Evolutionary conservation across 179 eudicot species (phyloP).

Genomic region (Nepenthes alata): DNA sequence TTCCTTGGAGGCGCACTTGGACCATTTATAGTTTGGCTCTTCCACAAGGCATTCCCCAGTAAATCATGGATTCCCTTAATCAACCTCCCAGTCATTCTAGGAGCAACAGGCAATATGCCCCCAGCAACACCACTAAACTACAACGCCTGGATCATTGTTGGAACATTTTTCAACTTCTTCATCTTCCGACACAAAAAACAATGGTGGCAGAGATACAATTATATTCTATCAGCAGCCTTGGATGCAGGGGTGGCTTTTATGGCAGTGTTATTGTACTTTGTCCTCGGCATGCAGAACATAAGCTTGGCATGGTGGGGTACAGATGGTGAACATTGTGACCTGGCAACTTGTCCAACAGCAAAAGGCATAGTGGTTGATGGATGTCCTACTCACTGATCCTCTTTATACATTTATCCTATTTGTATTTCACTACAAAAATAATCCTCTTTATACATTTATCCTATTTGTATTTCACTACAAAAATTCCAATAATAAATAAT

Average conservation of each 20-base stretch:
- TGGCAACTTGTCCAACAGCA: constrained; percentile 83
- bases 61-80: constrained; percentile 77
- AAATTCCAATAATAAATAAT: too few relatives aligned
- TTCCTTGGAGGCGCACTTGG: constrained; percentile 73
- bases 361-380: constrained; percentile 58
- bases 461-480: too few relatives aligned
- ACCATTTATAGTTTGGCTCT: constrained; percentile 65
- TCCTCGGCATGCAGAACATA: constrained; percentile 49
- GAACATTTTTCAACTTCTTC: constrained; percentile 81
- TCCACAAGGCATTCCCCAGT: constrained; percentile 67
- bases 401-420: background rate
- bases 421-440: too few relatives aligned
- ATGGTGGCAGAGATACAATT: constrained; percentile 98
- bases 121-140: constrained; percentile 78
- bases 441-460: too few relatives aligned
- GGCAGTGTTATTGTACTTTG: constrained; percentile 71
- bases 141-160: constrained; percentile 74
- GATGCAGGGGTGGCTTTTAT: constrained; percentile 98
- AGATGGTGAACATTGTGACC: constrained; percentile 63
- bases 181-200: constrained; percentile 60
- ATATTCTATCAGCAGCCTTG: constrained; percentile 79
- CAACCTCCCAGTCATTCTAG: constrained; percentile 87
- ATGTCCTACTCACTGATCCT: constrained; percentile 39
- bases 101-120: constrained; percentile 85
- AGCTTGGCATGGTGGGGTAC: constrained; percentile 83